Base-by-base conservation (phyloP, 768 basidiomycete genomes). In the Xerocomellus amylosporus region DNA sequence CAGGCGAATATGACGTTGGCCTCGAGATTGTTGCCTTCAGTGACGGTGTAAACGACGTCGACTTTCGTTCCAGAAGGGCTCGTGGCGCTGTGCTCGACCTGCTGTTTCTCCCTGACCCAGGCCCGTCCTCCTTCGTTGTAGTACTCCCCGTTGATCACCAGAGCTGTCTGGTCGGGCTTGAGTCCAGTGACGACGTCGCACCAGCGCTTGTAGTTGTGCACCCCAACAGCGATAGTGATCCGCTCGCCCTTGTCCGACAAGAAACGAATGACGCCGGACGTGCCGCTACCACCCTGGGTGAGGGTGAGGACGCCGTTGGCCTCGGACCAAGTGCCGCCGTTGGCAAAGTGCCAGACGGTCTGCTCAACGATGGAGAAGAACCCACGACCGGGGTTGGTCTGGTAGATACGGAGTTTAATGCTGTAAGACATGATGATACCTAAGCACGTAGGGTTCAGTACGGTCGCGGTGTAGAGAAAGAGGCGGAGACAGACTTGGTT, bases 271-370 rank as follows among this genome's bases (percentile, higher is more conserved):
- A 64, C 61, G 10, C 77, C 74, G 14, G 73, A 76, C 0, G 73
- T 76, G 39, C 74, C 76, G 54, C 75, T 77, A 8, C 67, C 70
- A 34, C 60, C 64, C 68, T 74, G 74, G 46, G 37, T 67, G 58
- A 78, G 70, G 20, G 61, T 64, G 45, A 49, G 53, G 14, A 20
- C 26, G 2, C 59, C 68, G 42, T 67, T 37, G 6, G 36, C 34
- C 20, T 63, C 46, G 31, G 51, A 52, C 73, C 74, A 75, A 17
- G 65, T 65, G 37, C 73, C 73, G 12, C 49, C 47, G 5, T 56
- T 50, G 28, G 46, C 58, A 28, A n/a, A 51, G 45, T 53, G 8
- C 17, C 9, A 59, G 37, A n/a, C 17, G 26, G 58, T 53, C 37
- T 42, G 19, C 34, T 61, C 59, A 8, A 51, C 49, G 28, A 51